Evolutionary conservation across 2,329 filamentous ascomycete species (phyloP).

Genomic region (Harringtonia lauricola): DNA sequence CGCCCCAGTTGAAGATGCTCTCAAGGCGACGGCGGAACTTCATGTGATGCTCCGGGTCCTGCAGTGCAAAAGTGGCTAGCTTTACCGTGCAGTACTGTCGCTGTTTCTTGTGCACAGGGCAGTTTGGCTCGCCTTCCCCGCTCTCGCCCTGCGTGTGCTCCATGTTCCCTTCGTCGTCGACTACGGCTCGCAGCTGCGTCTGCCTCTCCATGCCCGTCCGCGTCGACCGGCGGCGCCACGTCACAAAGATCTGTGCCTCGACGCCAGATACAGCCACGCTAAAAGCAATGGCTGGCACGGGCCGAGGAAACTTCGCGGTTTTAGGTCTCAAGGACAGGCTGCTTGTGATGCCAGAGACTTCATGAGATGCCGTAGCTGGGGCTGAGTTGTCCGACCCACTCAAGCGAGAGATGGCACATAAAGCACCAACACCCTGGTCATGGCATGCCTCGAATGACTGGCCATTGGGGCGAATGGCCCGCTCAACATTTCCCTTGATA

Average conservation of each 20-base stretch:
- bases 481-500: background rate
- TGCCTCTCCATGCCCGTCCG: background rate
- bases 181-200: background rate
- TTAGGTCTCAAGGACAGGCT: too few relatives aligned
- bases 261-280: background rate
- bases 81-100: background rate
- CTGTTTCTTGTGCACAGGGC: background rate
- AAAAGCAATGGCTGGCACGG: background rate
- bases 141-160: too few relatives aligned
- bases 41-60: background rate
- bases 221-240: background rate
- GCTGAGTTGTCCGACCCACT: too few relatives aligned
- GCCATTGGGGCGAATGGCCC: background rate
- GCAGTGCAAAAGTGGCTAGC: background rate
- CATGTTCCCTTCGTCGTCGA: too few relatives aligned
- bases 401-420: too few relatives aligned
- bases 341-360: too few relatives aligned
- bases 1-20: constrained; percentile 1
- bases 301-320: background rate
- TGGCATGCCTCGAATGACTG: too few relatives aligned
- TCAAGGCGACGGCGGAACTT: background rate
- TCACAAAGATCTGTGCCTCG: background rate
- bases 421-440: too few relatives aligned
- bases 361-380: too few relatives aligned
- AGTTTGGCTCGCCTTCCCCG: background rate